A percentile compares a stretch with the other conserved stretches of the same genome.
phyloP scores from a whole-genome alignment of 2,329 filamentous ascomycete species.

The Calonectria fujianensis region DNA sequence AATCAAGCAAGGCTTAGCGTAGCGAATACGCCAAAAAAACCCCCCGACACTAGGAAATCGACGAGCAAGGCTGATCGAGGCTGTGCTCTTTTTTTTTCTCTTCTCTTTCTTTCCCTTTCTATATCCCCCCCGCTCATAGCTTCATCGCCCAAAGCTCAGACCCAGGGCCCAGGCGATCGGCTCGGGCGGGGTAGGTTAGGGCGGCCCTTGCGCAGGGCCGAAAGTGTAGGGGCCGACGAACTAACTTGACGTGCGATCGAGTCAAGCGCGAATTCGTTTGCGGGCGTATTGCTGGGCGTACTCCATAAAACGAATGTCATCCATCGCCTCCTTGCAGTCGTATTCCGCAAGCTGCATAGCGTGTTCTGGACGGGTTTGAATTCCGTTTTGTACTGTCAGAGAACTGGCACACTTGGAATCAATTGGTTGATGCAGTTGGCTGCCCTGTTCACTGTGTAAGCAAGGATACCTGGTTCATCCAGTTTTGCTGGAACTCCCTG shows the following conservation, averaged over 20 bases:
- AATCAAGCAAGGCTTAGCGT: slow-evolving; percentile 6
- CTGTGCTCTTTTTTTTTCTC: background rate
- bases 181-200: slow-evolving; percentile 7
- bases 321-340: background rate
- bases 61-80: background rate
- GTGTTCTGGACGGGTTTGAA: background rate
- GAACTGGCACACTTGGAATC: background rate
- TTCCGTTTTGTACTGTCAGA: background rate
- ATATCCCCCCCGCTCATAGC: background rate
- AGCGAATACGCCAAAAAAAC: background rate
- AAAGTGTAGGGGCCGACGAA: background rate
- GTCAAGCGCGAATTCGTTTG: background rate
- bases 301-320: background rate
- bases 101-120: no score
- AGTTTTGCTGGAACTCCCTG: background rate
- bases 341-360: background rate
- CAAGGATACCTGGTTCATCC: background rate
- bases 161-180: slow-evolving; percentile 1
- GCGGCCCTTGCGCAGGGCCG: background rate
- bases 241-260: background rate
- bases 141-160: background rate
- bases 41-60: background rate
- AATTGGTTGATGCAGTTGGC: background rate
- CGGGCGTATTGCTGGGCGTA: background rate
- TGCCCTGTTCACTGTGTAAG: background rate